phyloP scores from a whole-genome alignment of 176 grass and related monocot species.

The Panicum miliaceum region DNA sequence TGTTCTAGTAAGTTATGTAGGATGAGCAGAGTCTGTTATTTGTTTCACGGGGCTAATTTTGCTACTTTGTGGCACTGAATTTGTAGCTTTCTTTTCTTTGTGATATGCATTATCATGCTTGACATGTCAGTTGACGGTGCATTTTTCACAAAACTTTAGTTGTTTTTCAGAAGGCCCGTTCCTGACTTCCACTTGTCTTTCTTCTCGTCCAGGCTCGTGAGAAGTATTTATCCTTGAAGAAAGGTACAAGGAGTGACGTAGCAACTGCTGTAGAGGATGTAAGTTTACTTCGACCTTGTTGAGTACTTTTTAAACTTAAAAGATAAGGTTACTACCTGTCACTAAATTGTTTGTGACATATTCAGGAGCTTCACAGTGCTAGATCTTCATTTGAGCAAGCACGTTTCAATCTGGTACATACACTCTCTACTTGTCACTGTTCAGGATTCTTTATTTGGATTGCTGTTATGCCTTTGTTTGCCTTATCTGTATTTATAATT shows the following conservation, averaged over 20 bases:
- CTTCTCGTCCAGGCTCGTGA: constrained; percentile 72
- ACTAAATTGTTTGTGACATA: constrained; percentile 40
- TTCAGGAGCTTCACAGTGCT: constrained; percentile 87
- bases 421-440: constrained; percentile 2
- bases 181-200: constrained; percentile 24
- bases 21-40: not conserved
- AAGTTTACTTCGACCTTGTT: constrained; percentile 41
- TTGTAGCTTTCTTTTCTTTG: constrained; percentile 33
- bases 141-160: not conserved
- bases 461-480: constrained; percentile 29
- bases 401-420: constrained; percentile 86
- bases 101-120: constrained; percentile 7
- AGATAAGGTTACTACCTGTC: constrained; percentile 30
- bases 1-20: not conserved
- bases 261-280: constrained; percentile 93
- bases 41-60: not conserved
- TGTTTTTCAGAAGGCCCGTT: constrained; percentile 31
- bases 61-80: not conserved
- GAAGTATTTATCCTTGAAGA: constrained; percentile 91
- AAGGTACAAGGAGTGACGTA: constrained; percentile 87
- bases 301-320: constrained; percentile 4
- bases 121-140: not conserved
- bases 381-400: constrained; percentile 99
- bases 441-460: constrained; percentile 18
- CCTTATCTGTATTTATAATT: constrained; percentile 31